Base-by-base conservation (phyloP, 441 rosid genomes). In the Croton setiger region DNA sequence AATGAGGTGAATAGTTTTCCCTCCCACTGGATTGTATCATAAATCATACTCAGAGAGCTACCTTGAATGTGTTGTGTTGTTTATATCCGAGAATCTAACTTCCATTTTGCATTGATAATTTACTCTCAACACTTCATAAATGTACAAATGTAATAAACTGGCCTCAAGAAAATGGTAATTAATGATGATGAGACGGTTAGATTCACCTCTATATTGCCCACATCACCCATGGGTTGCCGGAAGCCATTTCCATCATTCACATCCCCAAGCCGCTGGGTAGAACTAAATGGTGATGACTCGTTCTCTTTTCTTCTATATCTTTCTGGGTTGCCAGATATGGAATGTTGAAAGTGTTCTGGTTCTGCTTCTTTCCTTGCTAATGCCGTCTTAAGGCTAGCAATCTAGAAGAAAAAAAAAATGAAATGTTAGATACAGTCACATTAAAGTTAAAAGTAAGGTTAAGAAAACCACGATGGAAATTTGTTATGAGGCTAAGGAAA, bases 331-430 rank as follows among this genome's bases (percentile, higher is more conserved):
- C 81, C 77, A 49, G 88, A 76, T 23, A 69, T 67, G 58, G 84
- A 77, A 60, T 75, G 78, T 66, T 75, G 87, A 45, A 62, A 67
- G 52, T 69, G 82, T 53, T 84, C 92, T 45, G 83, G 45, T 45
- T 80, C 96, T 69, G 78, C 87, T 58, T 88, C 93, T 76, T 85
- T 92, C 78, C 83, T 85, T 43, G 86, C 83, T 43, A 92, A 79
- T 71, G 98, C 95, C 69, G 91, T 88, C 85, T 90, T 95, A 48
- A 92, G 95, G 75, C 76, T 86, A 52, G 95, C 88, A 75, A 95
- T 79, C 99, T 95, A 79, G 27, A 33, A 41, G 21, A 39, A 15
- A 37, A 74, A 69, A 74, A 58, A 43, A 51, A 60, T 69, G 41
- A 74, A 36, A 57, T 31, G 5, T 23, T 66, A 68, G 14, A 47